These are phyloP conservation scores for Salix suchowensis DNA, from an alignment of 345 rosid genomes.

Conservation along the genomic window DNA sequence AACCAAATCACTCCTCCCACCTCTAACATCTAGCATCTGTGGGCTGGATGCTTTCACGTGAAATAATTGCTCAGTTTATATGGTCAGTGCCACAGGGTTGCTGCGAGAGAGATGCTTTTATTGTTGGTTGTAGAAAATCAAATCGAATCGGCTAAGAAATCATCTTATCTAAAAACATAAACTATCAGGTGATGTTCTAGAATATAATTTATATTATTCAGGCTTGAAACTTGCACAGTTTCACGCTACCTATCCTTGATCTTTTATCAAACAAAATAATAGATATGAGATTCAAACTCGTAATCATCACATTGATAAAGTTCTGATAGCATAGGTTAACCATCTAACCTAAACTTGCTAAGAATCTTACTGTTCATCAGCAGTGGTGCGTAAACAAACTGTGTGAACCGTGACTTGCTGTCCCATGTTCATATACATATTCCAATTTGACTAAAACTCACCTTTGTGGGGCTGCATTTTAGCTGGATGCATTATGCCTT, in stretches of 20 bases:
- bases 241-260: no score
- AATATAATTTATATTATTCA: no score
- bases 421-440: not conserved
- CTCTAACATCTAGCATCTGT: not conserved
- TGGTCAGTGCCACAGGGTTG: not conserved
- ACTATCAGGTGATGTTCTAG: no score
- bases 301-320: no score
- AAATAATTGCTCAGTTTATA: not conserved
- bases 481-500: conserved; percentile 1
- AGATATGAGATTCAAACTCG: no score
- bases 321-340: no score
- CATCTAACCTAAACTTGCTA: no score
- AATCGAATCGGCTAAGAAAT: no score
- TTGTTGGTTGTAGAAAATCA: not conserved
- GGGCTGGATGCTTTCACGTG: not conserved
- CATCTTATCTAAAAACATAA: no score
- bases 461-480: not conserved
- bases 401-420: not conserved
- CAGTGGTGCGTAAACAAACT: not conserved
- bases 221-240: no score
- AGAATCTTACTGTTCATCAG: not conserved
- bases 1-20: no score
- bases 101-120: not conserved
- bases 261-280: no score
- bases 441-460: not conserved